These are phyloP conservation scores for Acer campestre DNA, from an alignment of 345 rosid genomes.

Conservation along the genomic window DNA sequence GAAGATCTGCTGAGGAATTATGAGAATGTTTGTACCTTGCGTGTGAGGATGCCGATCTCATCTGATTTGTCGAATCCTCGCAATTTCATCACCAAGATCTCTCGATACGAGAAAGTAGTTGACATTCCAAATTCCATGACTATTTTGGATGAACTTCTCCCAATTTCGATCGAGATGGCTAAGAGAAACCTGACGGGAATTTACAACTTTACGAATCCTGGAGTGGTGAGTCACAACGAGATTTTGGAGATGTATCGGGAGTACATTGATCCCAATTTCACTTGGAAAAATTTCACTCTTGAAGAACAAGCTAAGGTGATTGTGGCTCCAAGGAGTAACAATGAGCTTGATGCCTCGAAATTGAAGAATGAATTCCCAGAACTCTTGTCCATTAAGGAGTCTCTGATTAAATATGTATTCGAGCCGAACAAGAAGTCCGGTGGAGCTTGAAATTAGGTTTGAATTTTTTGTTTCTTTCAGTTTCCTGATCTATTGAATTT, in stretches of 20 bases:
- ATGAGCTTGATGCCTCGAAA: conserved; percentile 79
- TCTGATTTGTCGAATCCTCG: conserved; percentile 82
- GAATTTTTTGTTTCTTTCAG: conserved; percentile 9
- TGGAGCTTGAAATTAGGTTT: conserved; percentile 38
- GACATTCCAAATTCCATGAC: conserved; percentile 95
- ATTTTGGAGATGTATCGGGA: conserved; percentile 79
- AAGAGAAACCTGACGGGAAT: conserved; percentile 93
- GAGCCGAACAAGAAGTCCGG: conserved; percentile 71
- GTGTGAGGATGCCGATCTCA: conserved; percentile 95
- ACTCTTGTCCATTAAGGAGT: conserved; percentile 78
- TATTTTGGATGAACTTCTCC: conserved; percentile 84
- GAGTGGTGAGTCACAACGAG: conserved; percentile 93
- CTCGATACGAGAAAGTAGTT: conserved; percentile 81
- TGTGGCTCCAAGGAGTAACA: conserved; percentile 89
- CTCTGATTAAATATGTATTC: conserved; percentile 75
- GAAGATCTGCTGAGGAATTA: conserved; percentile 84
- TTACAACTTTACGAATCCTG: conserved; percentile 87
- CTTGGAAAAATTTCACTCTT: conserved; percentile 86
- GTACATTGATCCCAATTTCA: conserved; percentile 62
- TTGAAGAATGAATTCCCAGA: conserved; percentile 85
- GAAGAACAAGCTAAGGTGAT: conserved; percentile 94
- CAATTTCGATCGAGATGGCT: conserved; percentile 91
- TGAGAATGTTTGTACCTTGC: conserved; percentile 81
- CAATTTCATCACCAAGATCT: conserved; percentile 83
- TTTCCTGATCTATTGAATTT: conserved; percentile 25